Evolutionary conservation across 768 basidiomycete species (phyloP).

Genomic region (Cystofilobasidium capitatum): DNA sequence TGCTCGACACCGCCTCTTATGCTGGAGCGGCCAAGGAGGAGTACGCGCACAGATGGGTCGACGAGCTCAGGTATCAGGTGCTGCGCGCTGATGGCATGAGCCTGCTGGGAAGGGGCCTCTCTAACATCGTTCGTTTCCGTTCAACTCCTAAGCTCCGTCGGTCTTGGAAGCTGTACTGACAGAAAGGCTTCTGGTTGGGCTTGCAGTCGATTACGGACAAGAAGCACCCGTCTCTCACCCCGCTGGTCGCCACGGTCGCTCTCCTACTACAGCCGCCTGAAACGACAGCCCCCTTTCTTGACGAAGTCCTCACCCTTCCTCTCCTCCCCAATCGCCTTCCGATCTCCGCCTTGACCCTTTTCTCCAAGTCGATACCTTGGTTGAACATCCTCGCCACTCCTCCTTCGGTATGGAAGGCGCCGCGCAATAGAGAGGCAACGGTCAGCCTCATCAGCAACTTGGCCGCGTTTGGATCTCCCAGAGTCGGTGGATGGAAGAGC

Average conservation of each 20-base stretch:
- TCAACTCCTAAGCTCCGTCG: not conserved
- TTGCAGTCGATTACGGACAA: conserved; percentile 54
- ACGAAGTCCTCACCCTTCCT: conserved; percentile 59
- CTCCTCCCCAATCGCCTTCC: conserved; percentile 62
- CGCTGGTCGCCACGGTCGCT: conserved; percentile 39
- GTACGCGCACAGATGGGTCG: not conserved
- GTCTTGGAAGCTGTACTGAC: too few species aligned
- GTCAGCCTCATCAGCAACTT: conserved; percentile 34
- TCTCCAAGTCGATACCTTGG: conserved; percentile 60
- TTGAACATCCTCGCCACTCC: conserved; percentile 36
- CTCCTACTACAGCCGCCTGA: conserved; percentile 43
- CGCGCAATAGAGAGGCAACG: not conserved
- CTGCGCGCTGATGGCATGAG: not conserved
- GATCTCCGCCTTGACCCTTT: conserved; percentile 50
- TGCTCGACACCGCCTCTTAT: conserved; percentile 20
- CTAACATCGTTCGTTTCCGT: conserved; percentile 1
- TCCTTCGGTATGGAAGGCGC: conserved; percentile 29
- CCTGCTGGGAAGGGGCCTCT: not conserved
- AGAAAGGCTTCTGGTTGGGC: too few species aligned
- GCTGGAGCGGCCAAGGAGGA: conserved; percentile 5
- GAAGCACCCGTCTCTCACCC: conserved; percentile 47
- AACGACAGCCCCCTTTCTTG: conserved; percentile 41
- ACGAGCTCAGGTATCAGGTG: not conserved
- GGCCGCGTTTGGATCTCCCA: conserved; percentile 53
- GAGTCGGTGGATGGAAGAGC: conserved; percentile 43